Base-by-base conservation (phyloP, 352 stramenopile genomes). In the Pythium chondricola region DNA sequence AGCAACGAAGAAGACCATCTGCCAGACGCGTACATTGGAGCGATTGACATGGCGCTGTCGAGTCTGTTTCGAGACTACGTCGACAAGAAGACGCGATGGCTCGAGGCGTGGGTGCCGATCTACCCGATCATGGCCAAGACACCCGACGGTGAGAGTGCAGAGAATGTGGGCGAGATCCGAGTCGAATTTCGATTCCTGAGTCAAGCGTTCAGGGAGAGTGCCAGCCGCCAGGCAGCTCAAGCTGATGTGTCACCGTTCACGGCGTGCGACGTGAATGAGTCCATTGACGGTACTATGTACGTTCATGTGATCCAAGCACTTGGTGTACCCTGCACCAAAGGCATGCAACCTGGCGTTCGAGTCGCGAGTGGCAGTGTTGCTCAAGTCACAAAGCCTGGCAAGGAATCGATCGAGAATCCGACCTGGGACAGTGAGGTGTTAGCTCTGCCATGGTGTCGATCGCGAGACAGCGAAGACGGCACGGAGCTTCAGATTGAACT, bases 1-100 rank as follows among this genome's bases (percentile, higher is more conserved):
- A 76, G 61, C 32, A 77, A 77, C 43, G 65, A 79, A 63, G 71
- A 83, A 57, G 67, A 79, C n/a, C 58, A 76, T 31, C 37, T 79
- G 6, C 59, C 67, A 2, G 68, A 79, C 27, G 67, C 58, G 13
- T 58, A 64, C 8, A 79, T 83, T n/a, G 67, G 71, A 7, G 37
- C 41, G 0, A 41, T 70, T 17, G 54, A 59, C 16, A 49, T 79
- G 18, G 65, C 65, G 17, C 17, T 69, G 1, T 33, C 41, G 2
- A 65, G 63, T 25, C 40, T 79, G 5, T 68, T 79, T 27, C 52
- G 35, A 6, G 48, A 63, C 9, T 44, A 60, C 41, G 5, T 58
- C 1, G 32, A 21, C 7, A 43, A 58, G 5, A 66, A 61, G 18
- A 70, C 65, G 7, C 37, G 46, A 16, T 83, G 71, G 71, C 38